Conservation (phyloP, 2,329 filamentous ascomycete genomes). For the Exserohilum turcica region DNA sequence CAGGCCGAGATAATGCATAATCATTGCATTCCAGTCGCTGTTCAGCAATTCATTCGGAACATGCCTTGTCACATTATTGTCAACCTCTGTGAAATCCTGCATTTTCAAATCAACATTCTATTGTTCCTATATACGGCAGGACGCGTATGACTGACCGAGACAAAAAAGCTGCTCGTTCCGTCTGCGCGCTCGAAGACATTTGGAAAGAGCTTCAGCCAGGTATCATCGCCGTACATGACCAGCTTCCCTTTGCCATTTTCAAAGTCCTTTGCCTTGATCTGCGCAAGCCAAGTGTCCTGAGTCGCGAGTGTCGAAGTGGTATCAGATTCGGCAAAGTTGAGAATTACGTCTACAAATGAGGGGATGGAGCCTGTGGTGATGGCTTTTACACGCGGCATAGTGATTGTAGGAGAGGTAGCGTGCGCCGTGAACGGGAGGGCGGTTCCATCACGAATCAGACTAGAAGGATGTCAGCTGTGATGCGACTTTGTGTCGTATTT, state of each 20-base stretch:
- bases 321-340: constrained; percentile 95
- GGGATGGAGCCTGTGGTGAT: constrained; percentile 98
- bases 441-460: constrained; percentile 79
- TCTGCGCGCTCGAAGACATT: constrained; percentile 83
- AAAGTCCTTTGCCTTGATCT: constrained; percentile 69
- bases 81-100: constrained; percentile 96
- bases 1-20: constrained; percentile 92
- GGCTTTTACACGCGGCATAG: constrained; percentile 96
- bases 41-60: constrained; percentile 74
- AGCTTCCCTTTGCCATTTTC: constrained; percentile 64
- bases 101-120: constrained; percentile 35
- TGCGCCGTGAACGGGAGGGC: constrained; percentile 94
- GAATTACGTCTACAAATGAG: constrained; percentile 93
- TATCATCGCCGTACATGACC: constrained; percentile 96
- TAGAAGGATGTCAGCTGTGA: constrained; percentile 45
- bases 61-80: constrained; percentile 95
- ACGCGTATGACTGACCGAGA: constrained; percentile 70
- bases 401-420: constrained; percentile 95
- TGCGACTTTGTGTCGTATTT: not conserved
- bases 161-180: constrained; percentile 97
- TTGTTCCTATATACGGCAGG: constrained; percentile 41
- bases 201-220: constrained; percentile 96
- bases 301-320: constrained; percentile 83
- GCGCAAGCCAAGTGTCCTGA: constrained; percentile 95
- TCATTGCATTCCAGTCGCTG: constrained; percentile 88